Conservation (phyloP, 371 early-diverging fungal genomes). For the Smittium culicis region DNA sequence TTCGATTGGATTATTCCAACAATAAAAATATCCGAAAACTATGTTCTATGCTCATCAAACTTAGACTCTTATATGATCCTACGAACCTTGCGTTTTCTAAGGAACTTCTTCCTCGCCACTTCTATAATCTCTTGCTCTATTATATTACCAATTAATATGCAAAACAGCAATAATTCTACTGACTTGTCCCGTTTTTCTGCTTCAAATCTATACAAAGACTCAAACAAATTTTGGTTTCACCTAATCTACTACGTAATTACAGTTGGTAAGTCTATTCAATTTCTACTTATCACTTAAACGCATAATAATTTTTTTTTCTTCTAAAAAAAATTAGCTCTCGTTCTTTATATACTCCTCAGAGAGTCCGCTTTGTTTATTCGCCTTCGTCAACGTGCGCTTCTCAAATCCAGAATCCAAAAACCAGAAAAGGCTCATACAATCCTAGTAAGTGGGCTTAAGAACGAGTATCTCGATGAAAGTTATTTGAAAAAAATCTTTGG, state of each 20-base stretch:
- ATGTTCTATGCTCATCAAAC: constrained; percentile 44
- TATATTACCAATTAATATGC: constrained; percentile 48
- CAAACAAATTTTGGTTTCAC: constrained; percentile 50
- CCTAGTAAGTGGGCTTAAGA: constrained; percentile 1
- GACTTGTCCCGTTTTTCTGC: constrained; percentile 44
- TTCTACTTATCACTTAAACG: neutral
- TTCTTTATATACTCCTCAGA: constrained; percentile 41
- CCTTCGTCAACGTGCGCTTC: constrained; percentile 50
- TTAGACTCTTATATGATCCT: constrained; percentile 68
- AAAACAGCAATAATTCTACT: constrained; percentile 26
- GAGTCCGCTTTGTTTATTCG: constrained; percentile 49
- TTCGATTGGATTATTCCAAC: constrained; percentile 46
- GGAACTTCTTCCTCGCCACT: constrained; percentile 40
- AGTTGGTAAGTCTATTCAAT: neutral
- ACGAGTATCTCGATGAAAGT: neutral
- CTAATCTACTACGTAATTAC: constrained; percentile 41
- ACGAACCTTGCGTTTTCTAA: constrained; percentile 49
- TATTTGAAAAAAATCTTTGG: constrained; percentile 39
- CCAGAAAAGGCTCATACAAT: constrained; percentile 15
- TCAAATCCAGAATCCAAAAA: constrained; percentile 40
- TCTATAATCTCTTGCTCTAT: constrained; percentile 44
- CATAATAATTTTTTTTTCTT: neutral
- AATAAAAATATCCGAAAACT: constrained; percentile 40
- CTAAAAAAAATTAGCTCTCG: constrained; percentile 12
- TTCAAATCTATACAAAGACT: constrained; percentile 40